These are phyloP conservation scores for Celoporthe dispersa DNA, from an alignment of 2,329 filamentous ascomycete species.

Conservation along the genomic window DNA sequence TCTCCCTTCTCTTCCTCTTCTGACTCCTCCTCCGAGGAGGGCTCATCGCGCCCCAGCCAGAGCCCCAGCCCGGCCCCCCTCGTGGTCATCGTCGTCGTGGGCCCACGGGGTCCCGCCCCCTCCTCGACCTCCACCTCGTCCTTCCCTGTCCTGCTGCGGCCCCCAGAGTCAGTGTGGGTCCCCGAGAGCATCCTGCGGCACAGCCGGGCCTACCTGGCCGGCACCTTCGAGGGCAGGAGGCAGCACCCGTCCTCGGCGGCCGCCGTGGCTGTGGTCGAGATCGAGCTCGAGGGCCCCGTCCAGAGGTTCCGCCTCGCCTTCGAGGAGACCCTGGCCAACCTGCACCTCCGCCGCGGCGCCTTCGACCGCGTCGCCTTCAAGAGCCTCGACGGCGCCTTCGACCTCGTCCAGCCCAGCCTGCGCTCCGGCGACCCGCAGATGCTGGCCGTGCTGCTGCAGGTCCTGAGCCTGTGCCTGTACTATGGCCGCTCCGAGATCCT, in stretches of 20 bases:
- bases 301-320: slow-evolving; percentile 20
- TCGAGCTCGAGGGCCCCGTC: slow-evolving; percentile 22
- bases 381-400: slow-evolving; percentile 20
- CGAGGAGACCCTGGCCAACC: slow-evolving; percentile 24
- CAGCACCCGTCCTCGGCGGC: too few relatives aligned
- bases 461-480: slow-evolving; percentile 19
- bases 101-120: background rate
- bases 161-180: slow-evolving; percentile 14
- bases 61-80: background rate
- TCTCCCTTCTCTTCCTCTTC: background rate
- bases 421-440: slow-evolving; percentile 17
- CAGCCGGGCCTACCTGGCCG: slow-evolving; percentile 16
- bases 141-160: background rate
- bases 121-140: background rate
- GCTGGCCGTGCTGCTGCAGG: slow-evolving; percentile 17
- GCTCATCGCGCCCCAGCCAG: background rate
- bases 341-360: slow-evolving; percentile 5
- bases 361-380: slow-evolving; percentile 22
- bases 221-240: slow-evolving; percentile 19
- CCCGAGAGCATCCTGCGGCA: slow-evolving; percentile 22
- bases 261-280: slow-evolving; percentile 3
- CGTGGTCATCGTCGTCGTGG: background rate
- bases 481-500: slow-evolving; percentile 21
- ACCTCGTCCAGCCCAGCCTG: slow-evolving; percentile 17
- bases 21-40: background rate